Base-by-base conservation (phyloP, 2,329 filamentous ascomycete species). In the Pseudogymnoascus sp. region DNA sequence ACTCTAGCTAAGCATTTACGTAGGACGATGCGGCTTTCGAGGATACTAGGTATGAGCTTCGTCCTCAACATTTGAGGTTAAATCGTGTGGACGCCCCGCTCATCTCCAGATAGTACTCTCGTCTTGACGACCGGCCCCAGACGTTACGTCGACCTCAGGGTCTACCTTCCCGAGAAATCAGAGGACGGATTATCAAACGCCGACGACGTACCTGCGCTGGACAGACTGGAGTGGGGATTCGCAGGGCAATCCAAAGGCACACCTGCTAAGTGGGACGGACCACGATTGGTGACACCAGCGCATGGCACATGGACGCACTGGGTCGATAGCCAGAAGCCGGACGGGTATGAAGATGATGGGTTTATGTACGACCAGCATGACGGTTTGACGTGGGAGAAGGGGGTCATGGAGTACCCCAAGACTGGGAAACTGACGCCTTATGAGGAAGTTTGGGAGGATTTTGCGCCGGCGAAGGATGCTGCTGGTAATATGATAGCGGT, bases 381-480 rank as follows among this genome's bases (percentile, higher is more conserved):
- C 43, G 69, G 69, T 11, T 61, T 66, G 31, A 65, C 68, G 10
- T 62, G 72, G 57, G 71, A 73, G 36, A 68, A 65, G 23, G 71
- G 71, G 19, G 65, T 45, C 7, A 68, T 68, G 54, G 48, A 62
- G 4, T 31, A 72, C 45, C 66, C 68, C 2, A 65, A 64, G 7
- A 72, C 69, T 1, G 71, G 71, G 3, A 37, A 62, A 3, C 62
- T 69, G 23, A 68, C 65, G 11, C 65, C 67, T 8, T 73, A 73
- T 54, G 67, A 72, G 48, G 71, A 73, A 61, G 64, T 71, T 8
- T 73, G 71, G 71, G 54, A 65, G 10, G 71, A 73, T 65, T 62
- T 68, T 21, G 57, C 62, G 8, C 51, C 51, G 10, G 51, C 28
- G 13, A 57, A 57, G 23, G 51, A 57, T 57, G 51, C 51, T 19